Evolutionary conservation across 805 yeast species (phyloP), one percentile per base, ranked within the genome.

Genomic region (Metschnikowia matae): DNA sequence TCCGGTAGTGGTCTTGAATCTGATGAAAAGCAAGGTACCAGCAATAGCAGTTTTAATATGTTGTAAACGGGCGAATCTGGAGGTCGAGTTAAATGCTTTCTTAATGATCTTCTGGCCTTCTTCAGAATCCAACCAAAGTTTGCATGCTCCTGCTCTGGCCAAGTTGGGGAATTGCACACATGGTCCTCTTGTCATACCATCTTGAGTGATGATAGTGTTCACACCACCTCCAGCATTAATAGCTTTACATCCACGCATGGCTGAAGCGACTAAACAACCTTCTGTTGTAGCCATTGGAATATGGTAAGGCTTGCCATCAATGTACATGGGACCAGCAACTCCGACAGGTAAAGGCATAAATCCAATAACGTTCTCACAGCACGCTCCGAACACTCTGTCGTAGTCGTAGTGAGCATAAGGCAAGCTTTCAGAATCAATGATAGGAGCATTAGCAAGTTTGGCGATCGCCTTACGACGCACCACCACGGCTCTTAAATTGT

Each of bases 101-200:
- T 89, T 91, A 62, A 94, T 79, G 33, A 72, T 74, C 54, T 75
- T 78, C 65, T 86, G 94, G 53, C 99, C 99, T 61, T 89, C 98
- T 55, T 87, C 96, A 33, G 96, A 87, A 66, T 94, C 99, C 50
- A 94, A 75, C 97, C 97, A 94, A 31, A 87, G 69, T 68, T 94
- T 94, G 62, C 96, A 94, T 23, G 89, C 89, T 63, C 98, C 99
- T 10, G 98, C 90, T 71, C 97, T 83, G 23, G 75, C 66, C 64
- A 94, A 79, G 7, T 86, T 70, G 40, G 94, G 87, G 77, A 94
- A 94, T 32, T 87, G 75, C 46, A 94, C 97, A 79, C 97, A 90
- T 40, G 99, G 99, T 37, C 99, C 99, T 75, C 99, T 87, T 15
- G 99, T 91, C 99, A 94, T 94, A 69, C 98, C 97, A 66, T 94